Conservation (phyloP, 805 yeast genomes). For the Hanseniaspora taiwanica region DNA sequence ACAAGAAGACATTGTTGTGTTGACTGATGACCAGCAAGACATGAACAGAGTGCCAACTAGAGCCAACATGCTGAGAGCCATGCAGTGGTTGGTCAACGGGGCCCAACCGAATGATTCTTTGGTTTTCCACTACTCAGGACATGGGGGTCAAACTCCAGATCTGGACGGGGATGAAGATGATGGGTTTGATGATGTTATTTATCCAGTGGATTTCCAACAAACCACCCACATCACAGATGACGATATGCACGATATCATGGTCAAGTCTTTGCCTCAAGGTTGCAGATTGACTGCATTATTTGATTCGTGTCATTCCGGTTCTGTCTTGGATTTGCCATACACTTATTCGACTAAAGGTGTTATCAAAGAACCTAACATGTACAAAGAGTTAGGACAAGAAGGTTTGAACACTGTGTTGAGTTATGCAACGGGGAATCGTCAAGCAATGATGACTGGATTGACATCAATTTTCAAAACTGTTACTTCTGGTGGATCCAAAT, state of each 20-base stretch:
- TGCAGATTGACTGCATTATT: conserved; percentile 67
- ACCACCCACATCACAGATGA: conserved; percentile 66
- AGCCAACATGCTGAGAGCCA: conserved; percentile 60
- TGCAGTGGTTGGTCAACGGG: conserved; percentile 66
- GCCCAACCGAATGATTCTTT: conserved; percentile 69
- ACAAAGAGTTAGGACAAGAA: conserved; percentile 62
- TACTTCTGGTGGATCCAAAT: conserved; percentile 24
- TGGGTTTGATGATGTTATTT: conserved; percentile 59
- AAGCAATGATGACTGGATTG: conserved; percentile 31
- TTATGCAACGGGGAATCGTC: conserved; percentile 45
- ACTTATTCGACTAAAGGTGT: conserved; percentile 75
- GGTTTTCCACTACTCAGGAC: conserved; percentile 78
- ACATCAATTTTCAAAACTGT: conserved; percentile 32
- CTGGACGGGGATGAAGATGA: conserved; percentile 63
- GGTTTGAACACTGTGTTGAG: conserved; percentile 45
- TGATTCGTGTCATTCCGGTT: conserved; percentile 81
- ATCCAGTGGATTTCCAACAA: conserved; percentile 57
- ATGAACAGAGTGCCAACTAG: conserved; percentile 44
- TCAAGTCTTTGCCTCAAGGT: conserved; percentile 55
- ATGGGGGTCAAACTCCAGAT: conserved; percentile 67
- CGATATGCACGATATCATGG: conserved; percentile 57
- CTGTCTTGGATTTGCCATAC: conserved; percentile 69
- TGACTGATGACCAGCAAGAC: conserved; percentile 43
- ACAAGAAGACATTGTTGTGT: conserved; percentile 42
- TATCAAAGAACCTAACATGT: conserved; percentile 64